Conservation (phyloP, 305 asterid genomes). For the Euphrasia arctica region DNA sequence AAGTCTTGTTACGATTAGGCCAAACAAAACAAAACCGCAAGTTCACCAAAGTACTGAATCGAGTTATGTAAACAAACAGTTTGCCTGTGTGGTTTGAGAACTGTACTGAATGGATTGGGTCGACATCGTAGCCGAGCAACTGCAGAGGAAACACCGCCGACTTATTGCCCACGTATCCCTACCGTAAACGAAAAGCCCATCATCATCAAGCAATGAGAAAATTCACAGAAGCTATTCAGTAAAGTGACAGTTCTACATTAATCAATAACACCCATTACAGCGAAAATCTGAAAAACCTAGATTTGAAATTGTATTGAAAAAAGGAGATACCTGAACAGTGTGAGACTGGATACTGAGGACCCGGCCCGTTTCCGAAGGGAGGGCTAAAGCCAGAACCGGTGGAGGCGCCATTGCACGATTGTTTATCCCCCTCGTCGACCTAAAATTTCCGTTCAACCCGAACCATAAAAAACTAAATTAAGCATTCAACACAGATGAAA, state of each 20-base stretch:
- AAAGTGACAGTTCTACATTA: not conserved
- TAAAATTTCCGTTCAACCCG: conserved; percentile 3
- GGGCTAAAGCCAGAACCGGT: conserved; percentile 76
- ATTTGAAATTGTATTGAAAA: conserved; percentile 19
- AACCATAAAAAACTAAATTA: not conserved
- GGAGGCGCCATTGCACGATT: conserved; percentile 67
- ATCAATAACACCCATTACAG: not conserved
- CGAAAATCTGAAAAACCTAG: not conserved
- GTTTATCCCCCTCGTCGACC: conserved; percentile 29
- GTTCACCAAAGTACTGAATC: not conserved
- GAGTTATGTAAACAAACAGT: conserved; percentile 48
- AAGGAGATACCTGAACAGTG: conserved; percentile 67
- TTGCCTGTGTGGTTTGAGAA: conserved; percentile 99
- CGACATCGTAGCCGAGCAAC: conserved; percentile 92
- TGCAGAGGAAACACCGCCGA: conserved; percentile 98
- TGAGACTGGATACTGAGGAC: conserved; percentile 94
- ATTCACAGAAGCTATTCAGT: not conserved
- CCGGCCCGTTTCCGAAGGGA: conserved; percentile 89
- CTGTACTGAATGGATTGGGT: conserved; percentile 93
- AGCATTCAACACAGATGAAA: not conserved
- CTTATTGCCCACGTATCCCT: conserved; percentile 99
- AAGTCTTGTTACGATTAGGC: conserved; percentile 23
- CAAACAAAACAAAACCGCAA: not conserved
- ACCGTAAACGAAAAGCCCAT: conserved; percentile 16
- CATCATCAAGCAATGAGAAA: conserved; percentile 13